Conservation (phyloP, 495 filamentous ascomycete species). For the Pyrenula aspistea region DNA sequence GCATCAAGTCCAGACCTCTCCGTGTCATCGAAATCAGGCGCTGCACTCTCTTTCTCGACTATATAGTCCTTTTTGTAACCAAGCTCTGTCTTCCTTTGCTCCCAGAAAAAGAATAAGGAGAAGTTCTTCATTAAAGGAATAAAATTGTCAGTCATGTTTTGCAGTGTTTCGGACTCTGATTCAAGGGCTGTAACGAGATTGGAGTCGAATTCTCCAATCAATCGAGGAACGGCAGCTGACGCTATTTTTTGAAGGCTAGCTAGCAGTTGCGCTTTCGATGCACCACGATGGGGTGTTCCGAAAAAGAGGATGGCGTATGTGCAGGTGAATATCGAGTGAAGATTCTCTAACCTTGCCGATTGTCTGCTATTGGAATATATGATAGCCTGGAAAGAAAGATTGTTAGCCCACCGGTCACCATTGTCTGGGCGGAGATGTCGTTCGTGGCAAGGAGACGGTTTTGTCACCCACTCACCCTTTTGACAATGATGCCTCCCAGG, state of each 20-base stretch:
- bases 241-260: constrained; percentile 12
- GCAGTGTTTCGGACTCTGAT: constrained; percentile 23
- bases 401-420: background rate
- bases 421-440: background rate
- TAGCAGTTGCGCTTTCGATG: constrained; percentile 11
- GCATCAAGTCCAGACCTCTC: constrained; percentile 18
- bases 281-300: constrained; percentile 24
- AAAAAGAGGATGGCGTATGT: constrained; percentile 27
- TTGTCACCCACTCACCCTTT: constrained; percentile 5
- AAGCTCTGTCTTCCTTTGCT: constrained; percentile 24
- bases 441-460: background rate
- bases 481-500: constrained; percentile 13
- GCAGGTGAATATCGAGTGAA: constrained; percentile 22
- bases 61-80: constrained; percentile 18
- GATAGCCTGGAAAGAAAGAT: constrained; percentile 9
- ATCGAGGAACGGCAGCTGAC: constrained; percentile 7
- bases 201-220: constrained; percentile 10
- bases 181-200: constrained; percentile 17
- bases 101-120: constrained; percentile 30
- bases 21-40: constrained; percentile 21
- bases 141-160: constrained; percentile 31
- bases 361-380: constrained; percentile 14
- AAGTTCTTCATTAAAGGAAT: constrained; percentile 28
- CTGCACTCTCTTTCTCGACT: constrained; percentile 21
- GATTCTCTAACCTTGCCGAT: constrained; percentile 9